Evolutionary conservation across 148 eudicot genomes (phyloP).

Genomic region (Rhododendron griersonianum): DNA sequence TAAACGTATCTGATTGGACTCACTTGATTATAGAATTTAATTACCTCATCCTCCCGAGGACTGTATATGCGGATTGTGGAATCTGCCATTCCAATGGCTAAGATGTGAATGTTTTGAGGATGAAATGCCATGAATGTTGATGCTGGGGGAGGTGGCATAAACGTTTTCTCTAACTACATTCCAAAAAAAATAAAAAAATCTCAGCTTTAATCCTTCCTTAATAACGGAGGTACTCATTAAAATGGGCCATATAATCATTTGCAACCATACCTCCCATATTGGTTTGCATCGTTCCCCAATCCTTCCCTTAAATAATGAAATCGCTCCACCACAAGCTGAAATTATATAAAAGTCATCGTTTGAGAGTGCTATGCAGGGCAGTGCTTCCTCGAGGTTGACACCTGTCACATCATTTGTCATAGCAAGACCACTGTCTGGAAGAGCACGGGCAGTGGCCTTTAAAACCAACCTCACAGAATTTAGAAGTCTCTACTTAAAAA

Average conservation of each 20-base stretch:
- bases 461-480: constrained; percentile 16
- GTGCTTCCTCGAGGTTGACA: constrained; percentile 80
- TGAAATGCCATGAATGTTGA: constrained; percentile 83
- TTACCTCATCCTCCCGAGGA: constrained; percentile 83
- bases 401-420: constrained; percentile 76
- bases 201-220: not conserved
- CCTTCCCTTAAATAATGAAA: constrained; percentile 22
- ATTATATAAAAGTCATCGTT: constrained; percentile 86
- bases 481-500: constrained; percentile 15
- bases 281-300: too few relatives aligned
- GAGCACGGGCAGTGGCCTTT: constrained; percentile 45
- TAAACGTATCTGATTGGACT: not conserved
- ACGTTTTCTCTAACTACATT: constrained; percentile 73
- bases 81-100: constrained; percentile 97
- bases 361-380: constrained; percentile 93
- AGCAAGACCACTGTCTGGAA: too few relatives aligned
- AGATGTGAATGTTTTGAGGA: constrained; percentile 56
- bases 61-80: constrained; percentile 85
- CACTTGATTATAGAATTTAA: not conserved
- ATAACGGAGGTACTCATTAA: constrained; percentile 11
- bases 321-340: constrained; percentile 88
- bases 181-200: constrained; percentile 9
- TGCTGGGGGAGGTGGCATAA: constrained; percentile 90
- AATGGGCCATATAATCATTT: too few relatives aligned
- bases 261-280: too few relatives aligned